A percentile compares a stretch with the other conserved stretches of the same genome.
These are phyloP conservation scores for Neoarthrinium moseri DNA, from an alignment of 2,329 filamentous ascomycete species.

Conservation along the genomic window DNA sequence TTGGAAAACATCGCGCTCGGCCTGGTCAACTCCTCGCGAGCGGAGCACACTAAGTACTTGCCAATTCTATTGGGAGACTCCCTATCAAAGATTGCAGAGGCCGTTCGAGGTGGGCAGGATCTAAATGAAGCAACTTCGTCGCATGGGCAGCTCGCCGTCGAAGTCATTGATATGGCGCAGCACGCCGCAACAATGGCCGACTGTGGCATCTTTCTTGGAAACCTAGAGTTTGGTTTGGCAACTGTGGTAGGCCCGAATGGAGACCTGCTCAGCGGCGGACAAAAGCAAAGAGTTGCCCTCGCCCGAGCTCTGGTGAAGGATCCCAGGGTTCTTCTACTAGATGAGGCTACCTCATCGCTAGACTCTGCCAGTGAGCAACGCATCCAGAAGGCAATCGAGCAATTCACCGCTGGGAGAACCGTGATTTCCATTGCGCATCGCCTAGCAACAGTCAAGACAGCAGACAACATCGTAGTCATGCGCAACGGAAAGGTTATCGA, in stretches of 20 bases:
- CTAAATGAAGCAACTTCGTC: constrained; percentile 41
- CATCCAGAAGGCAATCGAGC: constrained; percentile 38
- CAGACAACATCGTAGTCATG: constrained; percentile 66
- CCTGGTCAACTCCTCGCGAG: constrained; percentile 29
- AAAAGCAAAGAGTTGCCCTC: constrained; percentile 49
- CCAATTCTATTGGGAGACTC: constrained; percentile 45
- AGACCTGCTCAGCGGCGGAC: constrained; percentile 42
- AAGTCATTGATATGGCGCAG: constrained; percentile 50
- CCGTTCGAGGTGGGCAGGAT: constrained; percentile 49
- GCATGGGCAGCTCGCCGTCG: constrained; percentile 40
- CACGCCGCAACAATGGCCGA: constrained; percentile 57
- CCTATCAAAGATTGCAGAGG: constrained; percentile 49
- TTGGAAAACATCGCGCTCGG: constrained; percentile 38
- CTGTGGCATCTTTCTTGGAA: constrained; percentile 46
- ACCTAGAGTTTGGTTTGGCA: constrained; percentile 44
- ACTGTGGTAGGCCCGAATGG: constrained; percentile 42
- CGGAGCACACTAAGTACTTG: constrained; percentile 34
- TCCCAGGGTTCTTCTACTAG: constrained; percentile 44
- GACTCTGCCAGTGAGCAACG: constrained; percentile 46
- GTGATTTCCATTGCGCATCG: constrained; percentile 67
- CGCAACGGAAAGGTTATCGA: constrained; percentile 59
- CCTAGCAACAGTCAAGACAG: constrained; percentile 58
- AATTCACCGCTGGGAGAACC: constrained; percentile 43
- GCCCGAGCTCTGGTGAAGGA: constrained; percentile 46
- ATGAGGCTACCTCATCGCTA: constrained; percentile 49